Percentiles rank a stretch among this genome's conserved stretches.
Evolutionary conservation across 176 grass and related monocot genomes (phyloP).

Genomic region (Eleusine coracana): DNA sequence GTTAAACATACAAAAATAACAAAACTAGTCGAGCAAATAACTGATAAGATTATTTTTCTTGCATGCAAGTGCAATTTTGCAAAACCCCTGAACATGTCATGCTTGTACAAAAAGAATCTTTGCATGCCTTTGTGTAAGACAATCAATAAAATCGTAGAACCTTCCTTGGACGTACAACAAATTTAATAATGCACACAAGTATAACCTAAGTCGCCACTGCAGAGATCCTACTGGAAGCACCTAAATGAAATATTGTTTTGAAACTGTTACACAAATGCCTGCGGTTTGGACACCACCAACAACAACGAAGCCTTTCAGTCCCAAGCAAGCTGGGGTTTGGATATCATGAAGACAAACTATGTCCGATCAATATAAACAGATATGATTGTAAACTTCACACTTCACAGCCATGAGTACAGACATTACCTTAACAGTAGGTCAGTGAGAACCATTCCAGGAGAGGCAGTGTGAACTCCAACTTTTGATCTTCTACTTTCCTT

Average conservation of each 20-base stretch:
- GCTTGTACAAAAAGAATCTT: not conserved
- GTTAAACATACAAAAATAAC: not conserved
- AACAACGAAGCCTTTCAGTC: no score
- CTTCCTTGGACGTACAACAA: not conserved
- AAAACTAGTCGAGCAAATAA: not conserved
- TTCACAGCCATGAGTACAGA: not conserved
- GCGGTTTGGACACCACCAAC: not conserved
- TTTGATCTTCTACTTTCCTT: conserved; percentile 91
- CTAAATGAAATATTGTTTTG: not conserved
- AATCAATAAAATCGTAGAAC: not conserved
- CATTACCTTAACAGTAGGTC: conserved; percentile 91
- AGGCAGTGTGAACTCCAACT: conserved; percentile 95
- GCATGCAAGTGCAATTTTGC: not conserved
- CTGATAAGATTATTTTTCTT: not conserved
- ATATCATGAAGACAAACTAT: conserved; percentile 4
- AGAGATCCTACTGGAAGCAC: not conserved
- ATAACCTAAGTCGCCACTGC: not conserved
- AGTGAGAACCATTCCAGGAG: conserved; percentile 98
- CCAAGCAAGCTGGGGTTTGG: not conserved
- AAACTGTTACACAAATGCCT: not conserved
- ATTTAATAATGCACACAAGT: not conserved
- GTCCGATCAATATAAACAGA: not conserved
- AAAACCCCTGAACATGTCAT: not conserved
- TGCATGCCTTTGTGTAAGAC: not conserved
- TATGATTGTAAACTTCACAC: conserved; percentile 22